phyloP scores from a whole-genome alignment of 345 rosid species.

The Jatropha curcas region DNA sequence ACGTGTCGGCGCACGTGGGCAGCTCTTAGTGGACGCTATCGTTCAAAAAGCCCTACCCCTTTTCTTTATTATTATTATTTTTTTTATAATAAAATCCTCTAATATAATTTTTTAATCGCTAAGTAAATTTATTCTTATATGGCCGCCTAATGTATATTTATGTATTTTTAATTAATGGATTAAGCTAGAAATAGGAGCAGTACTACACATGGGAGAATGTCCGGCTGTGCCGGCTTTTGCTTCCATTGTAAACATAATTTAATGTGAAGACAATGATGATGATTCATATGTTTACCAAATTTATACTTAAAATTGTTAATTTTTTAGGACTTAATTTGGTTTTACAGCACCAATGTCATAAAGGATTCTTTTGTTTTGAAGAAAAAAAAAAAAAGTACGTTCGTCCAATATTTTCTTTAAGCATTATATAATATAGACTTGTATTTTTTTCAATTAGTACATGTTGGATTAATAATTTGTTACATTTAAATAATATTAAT shows the following conservation, averaged over 20 bases:
- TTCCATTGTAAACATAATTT: constrained; percentile 21
- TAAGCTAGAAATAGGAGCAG: constrained; percentile 8
- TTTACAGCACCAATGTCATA: not conserved
- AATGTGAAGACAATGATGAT: constrained; percentile 26
- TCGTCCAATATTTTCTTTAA: too few species aligned
- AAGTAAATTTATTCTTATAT: not conserved
- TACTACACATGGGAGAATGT: constrained; percentile 47
- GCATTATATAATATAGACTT: too few species aligned
- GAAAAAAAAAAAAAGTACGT: not conserved
- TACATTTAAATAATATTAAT: too few species aligned
- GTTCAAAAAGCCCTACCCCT: not conserved
- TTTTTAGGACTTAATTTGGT: not conserved
- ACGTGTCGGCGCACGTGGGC: constrained; percentile 60
- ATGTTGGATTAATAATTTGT: too few species aligned
- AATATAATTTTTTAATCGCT: too few species aligned
- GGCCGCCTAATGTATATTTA: constrained; percentile 23
- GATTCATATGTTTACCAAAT: constrained; percentile 20
- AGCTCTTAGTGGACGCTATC: constrained; percentile 21
- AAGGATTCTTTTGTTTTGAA: not conserved
- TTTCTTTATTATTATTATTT: not conserved
- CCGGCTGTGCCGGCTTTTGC: constrained; percentile 57
- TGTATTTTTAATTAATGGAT: not conserved
- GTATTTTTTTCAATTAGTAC: too few species aligned
- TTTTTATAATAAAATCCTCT: too few species aligned
- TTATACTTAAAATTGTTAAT: not conserved